Base-by-base conservation (phyloP, 805 yeast genomes). In the Candida ortonii region DNA sequence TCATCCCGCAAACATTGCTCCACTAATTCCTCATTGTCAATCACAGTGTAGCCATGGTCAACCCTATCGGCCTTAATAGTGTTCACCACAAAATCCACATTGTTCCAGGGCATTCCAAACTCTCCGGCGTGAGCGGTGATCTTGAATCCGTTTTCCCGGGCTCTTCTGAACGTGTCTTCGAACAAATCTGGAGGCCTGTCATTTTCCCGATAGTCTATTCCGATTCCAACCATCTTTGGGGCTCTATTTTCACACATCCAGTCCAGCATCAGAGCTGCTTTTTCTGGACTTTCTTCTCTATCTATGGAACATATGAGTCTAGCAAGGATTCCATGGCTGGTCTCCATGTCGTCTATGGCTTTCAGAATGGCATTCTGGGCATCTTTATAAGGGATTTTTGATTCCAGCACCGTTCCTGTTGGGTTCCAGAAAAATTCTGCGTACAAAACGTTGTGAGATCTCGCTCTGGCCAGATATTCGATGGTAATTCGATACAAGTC, bases 351-450 rank as follows among this genome's bases (percentile, higher is more conserved):
- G 5, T 33, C 40, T 18, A 54, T 50, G 13, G 62, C 62, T 6
- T 39, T 30, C 7, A 39, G 33, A 7, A 57, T 54, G 4, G 57
- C 57, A 3, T 30, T 36, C 30, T 57, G 62, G 1, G 62, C 61
- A 4, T 34, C 47, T 7, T 28, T 28, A 34, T 38, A 57, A 2
- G 57, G 49, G 22, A 57, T 57, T 21, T 47, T 42, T 6, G 61
- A 55, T 12, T 39, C 52, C 25, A 43, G 29, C 4, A 52, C 53
- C 1, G 60, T 53, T 7, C 62, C 62, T 1, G 62, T 55, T 8
- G 62, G 61, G 42, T 57, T 57, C 62, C 62, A 57, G 22, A 53
- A 57, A 27, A 57, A 46, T 40, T 57, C 62, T 20, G 50, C 38
- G 35, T 57, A 54, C 7, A 34, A 13, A n/a, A 57, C 50, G 32